Conservation (phyloP, 495 filamentous ascomycete species). For the Aspergillus biplanus region DNA sequence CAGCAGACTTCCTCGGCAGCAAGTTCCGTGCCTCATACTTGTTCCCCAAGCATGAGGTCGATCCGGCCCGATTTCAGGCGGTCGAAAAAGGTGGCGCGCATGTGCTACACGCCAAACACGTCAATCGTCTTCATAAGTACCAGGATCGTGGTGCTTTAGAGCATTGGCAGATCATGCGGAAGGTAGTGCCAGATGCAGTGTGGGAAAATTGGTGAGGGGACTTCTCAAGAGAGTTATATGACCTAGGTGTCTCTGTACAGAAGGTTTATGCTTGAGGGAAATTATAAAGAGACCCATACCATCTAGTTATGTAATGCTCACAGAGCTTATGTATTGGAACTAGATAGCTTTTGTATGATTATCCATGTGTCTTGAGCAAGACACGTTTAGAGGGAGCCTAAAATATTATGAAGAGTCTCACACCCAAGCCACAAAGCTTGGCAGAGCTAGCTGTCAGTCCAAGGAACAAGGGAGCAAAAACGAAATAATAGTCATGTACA, state of each 20-base stretch:
- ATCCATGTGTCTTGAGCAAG: too few relatives aligned
- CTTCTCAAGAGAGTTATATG: not conserved
- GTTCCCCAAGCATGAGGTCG: slow-evolving; percentile 73
- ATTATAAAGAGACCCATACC: too few relatives aligned
- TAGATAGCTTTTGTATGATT: too few relatives aligned
- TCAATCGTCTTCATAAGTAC: slow-evolving; percentile 63
- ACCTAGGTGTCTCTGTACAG: not conserved
- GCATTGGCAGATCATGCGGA: slow-evolving; percentile 92
- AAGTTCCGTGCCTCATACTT: slow-evolving; percentile 69
- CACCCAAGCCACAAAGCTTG: too few relatives aligned
- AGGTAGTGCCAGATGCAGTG: slow-evolving; percentile 72
- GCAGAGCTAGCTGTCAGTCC: too few relatives aligned
- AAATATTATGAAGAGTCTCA: too few relatives aligned
- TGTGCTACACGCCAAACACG: slow-evolving; percentile 41
- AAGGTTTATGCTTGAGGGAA: not conserved
- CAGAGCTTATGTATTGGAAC: too few relatives aligned
- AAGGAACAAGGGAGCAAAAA: too few relatives aligned
- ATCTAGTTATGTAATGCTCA: too few relatives aligned
- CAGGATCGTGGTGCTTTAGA: slow-evolving; percentile 75
- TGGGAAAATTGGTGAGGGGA: slow-evolving; percentile 86
- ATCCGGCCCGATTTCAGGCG: slow-evolving; percentile 49
- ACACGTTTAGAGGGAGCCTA: too few relatives aligned
- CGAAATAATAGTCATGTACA: too few relatives aligned
- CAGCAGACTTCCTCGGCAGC: slow-evolving; percentile 72
- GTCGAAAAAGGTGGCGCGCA: slow-evolving; percentile 37